These are phyloP conservation scores for Rhodofomes roseus DNA, from an alignment of 1,284 basidiomycete species.

Conservation along the genomic window DNA sequence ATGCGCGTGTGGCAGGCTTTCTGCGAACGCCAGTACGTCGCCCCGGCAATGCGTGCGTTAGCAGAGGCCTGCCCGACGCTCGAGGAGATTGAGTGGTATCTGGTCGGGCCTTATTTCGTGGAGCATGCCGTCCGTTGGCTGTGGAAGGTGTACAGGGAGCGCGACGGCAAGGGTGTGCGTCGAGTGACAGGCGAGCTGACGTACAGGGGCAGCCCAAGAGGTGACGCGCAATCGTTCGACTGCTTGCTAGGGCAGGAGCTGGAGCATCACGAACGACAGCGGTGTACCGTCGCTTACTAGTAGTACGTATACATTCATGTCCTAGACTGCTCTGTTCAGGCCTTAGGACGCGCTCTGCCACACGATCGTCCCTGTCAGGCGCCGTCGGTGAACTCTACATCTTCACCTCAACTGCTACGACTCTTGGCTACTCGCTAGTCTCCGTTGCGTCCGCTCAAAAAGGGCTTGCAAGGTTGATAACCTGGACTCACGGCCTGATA, in stretches of 20 bases:
- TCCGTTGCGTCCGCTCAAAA: too few relatives aligned
- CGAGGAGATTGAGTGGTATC: slow-evolving; percentile 18
- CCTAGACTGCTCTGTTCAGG: too few relatives aligned
- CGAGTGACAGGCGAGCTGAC: neutral
- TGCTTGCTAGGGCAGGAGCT: slow-evolving; percentile 9
- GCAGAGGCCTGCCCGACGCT: slow-evolving; percentile 12
- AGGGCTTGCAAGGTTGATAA: too few relatives aligned
- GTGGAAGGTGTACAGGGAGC: slow-evolving; percentile 5
- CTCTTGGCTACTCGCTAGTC: too few relatives aligned
- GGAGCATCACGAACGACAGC: neutral
- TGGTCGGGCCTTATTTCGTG: neutral
- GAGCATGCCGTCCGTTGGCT: slow-evolving; percentile 2
- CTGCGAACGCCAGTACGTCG: slow-evolving; percentile 1
- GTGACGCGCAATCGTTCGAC: neutral
- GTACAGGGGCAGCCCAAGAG: neutral
- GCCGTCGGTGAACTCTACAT: too few relatives aligned
- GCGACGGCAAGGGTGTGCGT: neutral
- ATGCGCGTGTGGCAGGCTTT: slow-evolving; percentile 11
- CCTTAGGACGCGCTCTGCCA: too few relatives aligned
- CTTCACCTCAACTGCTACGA: too few relatives aligned
- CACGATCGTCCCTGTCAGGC: too few relatives aligned
- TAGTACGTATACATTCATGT: too few relatives aligned
- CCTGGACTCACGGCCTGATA: too few relatives aligned
- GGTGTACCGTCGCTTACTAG: too few relatives aligned
- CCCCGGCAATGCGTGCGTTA: slow-evolving; percentile 2